Evolutionary conservation across 2,329 filamentous ascomycete species (phyloP), one percentile per base, ranked within the genome.

Genomic region (Cytospora piceae): DNA sequence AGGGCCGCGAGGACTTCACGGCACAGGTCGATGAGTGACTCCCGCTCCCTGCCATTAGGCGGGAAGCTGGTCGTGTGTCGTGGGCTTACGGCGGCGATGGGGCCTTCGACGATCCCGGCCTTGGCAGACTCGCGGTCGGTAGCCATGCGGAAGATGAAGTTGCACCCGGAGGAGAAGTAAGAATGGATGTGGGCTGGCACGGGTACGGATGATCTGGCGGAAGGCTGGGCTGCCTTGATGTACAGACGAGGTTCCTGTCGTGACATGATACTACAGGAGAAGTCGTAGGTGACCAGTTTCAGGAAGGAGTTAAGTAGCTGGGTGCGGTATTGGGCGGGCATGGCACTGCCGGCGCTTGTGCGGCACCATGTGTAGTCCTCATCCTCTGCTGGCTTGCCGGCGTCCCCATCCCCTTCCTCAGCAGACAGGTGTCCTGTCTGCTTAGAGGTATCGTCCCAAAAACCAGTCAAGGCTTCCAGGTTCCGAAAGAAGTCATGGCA

Each of bases 401-500:
- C 64, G 11, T 68, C 58, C 34, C 39, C 59, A 17, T 70, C 58
- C 61, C 67, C 64, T 17, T 67, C 69, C 6, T 71, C 68, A 20
- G 64, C 31, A 32, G 62, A n/a, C 37, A 67, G 66, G 34, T 65
- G 51, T 56, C 64, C 29, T 32, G 58, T 32, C 6, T 75, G 68
- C 34, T 73, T 73, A 8, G 85, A 85, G 0, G 86, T 84, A 71
- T 90, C 87, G 37, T 87, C 84, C 87, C 87, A 90, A 71, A 82
- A 89, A 0, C 78, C 72, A 2, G 85, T 84, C 71, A 88, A 82
- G 31, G 81, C 73, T 70, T 90, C 87, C 24, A 90, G 78, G 70
- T 86, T 84, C 61, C 85, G 85, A 76, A 84, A 90, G 74, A 90
- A 89, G 74, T 89, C 87, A 70, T 88, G 89, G 6, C 85, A 82